Conservation (phyloP, 148 eudicot genomes). For the Suaeda aralocaspica region DNA sequence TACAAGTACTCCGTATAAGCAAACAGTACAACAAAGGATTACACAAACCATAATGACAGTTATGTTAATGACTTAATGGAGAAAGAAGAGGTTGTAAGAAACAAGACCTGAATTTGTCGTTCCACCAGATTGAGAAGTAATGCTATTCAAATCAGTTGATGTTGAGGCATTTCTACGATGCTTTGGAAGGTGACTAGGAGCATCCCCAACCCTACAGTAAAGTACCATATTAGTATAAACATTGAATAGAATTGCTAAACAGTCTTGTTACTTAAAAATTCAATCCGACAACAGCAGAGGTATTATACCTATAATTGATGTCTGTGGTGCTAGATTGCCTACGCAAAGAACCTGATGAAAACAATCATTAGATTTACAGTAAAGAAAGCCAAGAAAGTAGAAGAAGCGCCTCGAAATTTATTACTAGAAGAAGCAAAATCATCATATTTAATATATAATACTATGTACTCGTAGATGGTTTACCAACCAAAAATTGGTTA, state of each 20-base stretch:
- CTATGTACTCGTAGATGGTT: neutral
- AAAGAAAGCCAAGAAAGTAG: neutral
- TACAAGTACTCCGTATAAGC: neutral
- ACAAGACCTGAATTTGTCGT: conserved; percentile 49
- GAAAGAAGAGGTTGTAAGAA: too few species aligned
- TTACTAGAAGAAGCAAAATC: neutral
- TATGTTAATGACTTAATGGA: too few species aligned
- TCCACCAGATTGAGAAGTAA: conserved; percentile 46
- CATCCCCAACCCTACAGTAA: conserved; percentile 49
- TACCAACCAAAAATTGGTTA: neutral
- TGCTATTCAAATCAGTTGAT: conserved; percentile 57
- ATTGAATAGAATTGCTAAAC: neutral
- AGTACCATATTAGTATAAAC: conserved; percentile 10
- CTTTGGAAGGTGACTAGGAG: conserved; percentile 38
- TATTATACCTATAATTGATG: conserved; percentile 49
- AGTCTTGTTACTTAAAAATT: conserved; percentile 4
- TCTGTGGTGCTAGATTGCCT: conserved; percentile 51
- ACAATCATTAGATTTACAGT: conserved; percentile 1
- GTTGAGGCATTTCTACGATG: conserved; percentile 62
- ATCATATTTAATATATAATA: neutral
- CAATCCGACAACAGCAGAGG: conserved; percentile 2
- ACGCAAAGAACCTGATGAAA: conserved; percentile 43
- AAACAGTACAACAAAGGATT: neutral
- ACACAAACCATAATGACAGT: neutral
- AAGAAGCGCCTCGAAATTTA: neutral